Evolutionary conservation across 139 green algal species (phyloP), one percentile per base, ranked within the genome.

Genomic region (Astrephomene gubernaculifera): DNA sequence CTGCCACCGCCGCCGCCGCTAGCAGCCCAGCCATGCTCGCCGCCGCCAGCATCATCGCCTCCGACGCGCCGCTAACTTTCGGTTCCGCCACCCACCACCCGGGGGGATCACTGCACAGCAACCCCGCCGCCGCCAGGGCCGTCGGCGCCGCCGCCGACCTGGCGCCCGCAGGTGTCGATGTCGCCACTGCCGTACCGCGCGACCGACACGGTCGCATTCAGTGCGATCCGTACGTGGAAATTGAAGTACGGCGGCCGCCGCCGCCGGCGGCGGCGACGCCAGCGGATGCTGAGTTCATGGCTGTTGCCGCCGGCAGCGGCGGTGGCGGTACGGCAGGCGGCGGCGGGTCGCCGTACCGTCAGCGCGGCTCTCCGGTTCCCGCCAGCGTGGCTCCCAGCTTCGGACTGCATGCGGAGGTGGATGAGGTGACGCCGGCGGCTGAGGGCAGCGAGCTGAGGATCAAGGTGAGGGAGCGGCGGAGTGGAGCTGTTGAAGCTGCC

Each of bases 31-130:
- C n/a, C 21, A 24, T 24, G 57, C 17, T 65, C 45, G 43, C 44
- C 44, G 60, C 39, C 22, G 76, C 60, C 21, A 29, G 38, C 27
- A 73, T 83, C 43, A 63, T 83, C 27, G 60, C 39, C 27, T 60
- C 60, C 19, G 76, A 83, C 41, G 38, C 60, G 38, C 60, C 76
- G n/a, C 76, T 83, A 21, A 83, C 76, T 19, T 83, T 83, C 22
- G 38, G 45, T 1, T 24, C 9, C 52, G 5, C 53, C 8, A 12
- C 39, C 27, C 54, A n/a, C 35, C 36, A 0, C 1, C 38, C 8
- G 24, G 5, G n/a, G 5, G 74, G 74, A 54, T 71, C 74, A 5
- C n/a, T 82, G 38, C 74, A 82, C 38, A 33, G 8, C 39, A 82
- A 71, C 54, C 19, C 74, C 54, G 54, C 54, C 36, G 74, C 74